These are phyloP conservation scores for Magnolia changhungtana DNA, from an alignment of 164 flowering plant genomes.

Conservation along the genomic window DNA sequence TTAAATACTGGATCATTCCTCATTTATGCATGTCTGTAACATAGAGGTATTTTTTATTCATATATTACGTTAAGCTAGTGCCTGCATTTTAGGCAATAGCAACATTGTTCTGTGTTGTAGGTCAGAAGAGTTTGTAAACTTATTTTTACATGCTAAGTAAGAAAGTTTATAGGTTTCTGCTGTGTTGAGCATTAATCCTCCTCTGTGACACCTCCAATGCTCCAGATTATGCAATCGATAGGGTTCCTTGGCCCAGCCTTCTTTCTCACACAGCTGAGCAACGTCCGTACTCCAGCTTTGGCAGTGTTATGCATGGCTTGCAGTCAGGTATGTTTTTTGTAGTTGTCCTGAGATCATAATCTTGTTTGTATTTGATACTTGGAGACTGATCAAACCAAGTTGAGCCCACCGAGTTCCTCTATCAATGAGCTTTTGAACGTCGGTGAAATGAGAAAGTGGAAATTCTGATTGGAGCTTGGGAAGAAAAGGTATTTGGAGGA, in stretches of 20 bases:
- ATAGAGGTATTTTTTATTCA: not conserved
- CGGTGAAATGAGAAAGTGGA: not conserved
- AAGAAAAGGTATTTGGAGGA: too few species aligned
- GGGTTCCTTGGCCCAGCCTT: constrained; percentile 97
- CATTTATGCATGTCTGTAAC: not conserved
- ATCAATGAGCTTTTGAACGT: not conserved
- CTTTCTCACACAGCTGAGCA: constrained; percentile 84
- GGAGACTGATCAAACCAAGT: not conserved
- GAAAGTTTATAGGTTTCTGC: not conserved
- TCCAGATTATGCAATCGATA: constrained; percentile 96
- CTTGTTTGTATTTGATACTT: not conserved
- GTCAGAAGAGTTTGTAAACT: not conserved
- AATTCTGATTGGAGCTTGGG: not conserved
- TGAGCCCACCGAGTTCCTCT: not conserved
- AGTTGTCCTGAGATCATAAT: not conserved
- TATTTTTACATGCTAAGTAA: not conserved
- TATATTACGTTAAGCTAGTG: not conserved
- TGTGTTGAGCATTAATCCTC: constrained; percentile 3
- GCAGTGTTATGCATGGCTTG: constrained; percentile 99
- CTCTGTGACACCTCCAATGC: constrained; percentile 10
- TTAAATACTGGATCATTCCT: not conserved
- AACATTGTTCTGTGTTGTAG: not conserved
- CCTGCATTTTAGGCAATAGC: not conserved
- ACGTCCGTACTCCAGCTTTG: constrained; percentile 70
- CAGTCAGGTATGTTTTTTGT: constrained; percentile 69